These are phyloP conservation scores for Ormosia semicastrata DNA, from an alignment of 306 rosid genomes.

Conservation along the genomic window DNA sequence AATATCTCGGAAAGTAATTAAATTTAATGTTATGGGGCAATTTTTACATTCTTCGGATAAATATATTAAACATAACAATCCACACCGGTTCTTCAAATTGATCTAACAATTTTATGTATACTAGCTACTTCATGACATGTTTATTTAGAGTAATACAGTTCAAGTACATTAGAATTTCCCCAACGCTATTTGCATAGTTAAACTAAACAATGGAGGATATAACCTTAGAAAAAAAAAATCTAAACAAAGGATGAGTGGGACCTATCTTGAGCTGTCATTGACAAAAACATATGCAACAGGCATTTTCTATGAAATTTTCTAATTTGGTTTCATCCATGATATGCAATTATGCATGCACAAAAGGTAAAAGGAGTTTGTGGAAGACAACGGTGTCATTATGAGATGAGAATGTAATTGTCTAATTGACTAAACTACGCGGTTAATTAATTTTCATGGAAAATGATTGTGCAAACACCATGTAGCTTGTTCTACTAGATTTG, in stretches of 20 bases:
- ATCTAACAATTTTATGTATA: background rate
- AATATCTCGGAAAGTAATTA: no score
- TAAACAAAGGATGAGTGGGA: background rate
- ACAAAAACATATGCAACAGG: background rate
- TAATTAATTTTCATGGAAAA: background rate
- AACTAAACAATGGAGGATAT: background rate
- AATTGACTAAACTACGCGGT: background rate
- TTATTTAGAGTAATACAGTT: background rate
- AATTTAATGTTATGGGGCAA: background rate
- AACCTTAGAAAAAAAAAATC: no score
- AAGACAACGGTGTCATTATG: conserved; percentile 8
- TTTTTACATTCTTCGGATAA: background rate
- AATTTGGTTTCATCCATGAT: background rate
- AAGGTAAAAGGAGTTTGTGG: background rate
- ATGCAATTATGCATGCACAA: background rate
- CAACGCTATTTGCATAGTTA: background rate
- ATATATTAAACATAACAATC: background rate
- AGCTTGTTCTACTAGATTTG: background rate
- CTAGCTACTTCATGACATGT: background rate
- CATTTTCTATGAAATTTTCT: conserved; percentile 2
- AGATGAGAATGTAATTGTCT: background rate
- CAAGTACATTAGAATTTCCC: background rate
- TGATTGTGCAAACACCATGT: background rate
- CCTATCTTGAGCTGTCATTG: conserved; percentile 14
- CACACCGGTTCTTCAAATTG: background rate